These are phyloP conservation scores for Adansonia grandidieri DNA, from an alignment of 441 rosid species.

Conservation along the genomic window DNA sequence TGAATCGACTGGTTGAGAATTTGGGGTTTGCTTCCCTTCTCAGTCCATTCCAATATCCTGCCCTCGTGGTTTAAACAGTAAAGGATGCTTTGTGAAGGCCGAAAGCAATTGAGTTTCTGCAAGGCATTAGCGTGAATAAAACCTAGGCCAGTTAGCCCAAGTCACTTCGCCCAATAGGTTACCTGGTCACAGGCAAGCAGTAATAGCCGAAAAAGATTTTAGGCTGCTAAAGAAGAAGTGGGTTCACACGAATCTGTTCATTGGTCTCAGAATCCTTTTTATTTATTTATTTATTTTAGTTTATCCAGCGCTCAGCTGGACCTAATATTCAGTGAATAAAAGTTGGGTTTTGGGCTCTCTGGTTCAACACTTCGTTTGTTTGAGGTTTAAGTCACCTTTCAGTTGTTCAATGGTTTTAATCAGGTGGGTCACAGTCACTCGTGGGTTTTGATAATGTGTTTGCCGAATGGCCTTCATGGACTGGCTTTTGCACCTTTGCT, in stretches of 20 bases:
- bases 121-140: background rate
- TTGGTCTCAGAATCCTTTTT: background rate
- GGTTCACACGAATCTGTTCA: background rate
- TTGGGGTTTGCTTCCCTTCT: background rate
- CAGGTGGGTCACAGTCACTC: background rate
- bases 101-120: background rate
- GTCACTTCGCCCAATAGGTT: background rate
- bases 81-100: background rate
- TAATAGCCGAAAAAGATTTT: background rate
- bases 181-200: background rate
- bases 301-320: background rate
- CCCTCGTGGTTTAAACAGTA: background rate
- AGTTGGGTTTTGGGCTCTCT: slow-evolving; percentile 8
- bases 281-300: background rate
- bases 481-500: background rate
- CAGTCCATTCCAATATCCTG: background rate
- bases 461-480: background rate
- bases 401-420: background rate
- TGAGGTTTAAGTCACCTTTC: background rate
- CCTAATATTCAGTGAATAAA: background rate
- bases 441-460: background rate
- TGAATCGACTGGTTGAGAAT: no score
- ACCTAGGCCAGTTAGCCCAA: background rate
- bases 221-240: background rate
- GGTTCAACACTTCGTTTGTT: background rate